Evolutionary conservation across 2,329 filamentous ascomycete species (phyloP), one percentile per base, ranked within the genome.

Genomic region (Penicillium decumbens): DNA sequence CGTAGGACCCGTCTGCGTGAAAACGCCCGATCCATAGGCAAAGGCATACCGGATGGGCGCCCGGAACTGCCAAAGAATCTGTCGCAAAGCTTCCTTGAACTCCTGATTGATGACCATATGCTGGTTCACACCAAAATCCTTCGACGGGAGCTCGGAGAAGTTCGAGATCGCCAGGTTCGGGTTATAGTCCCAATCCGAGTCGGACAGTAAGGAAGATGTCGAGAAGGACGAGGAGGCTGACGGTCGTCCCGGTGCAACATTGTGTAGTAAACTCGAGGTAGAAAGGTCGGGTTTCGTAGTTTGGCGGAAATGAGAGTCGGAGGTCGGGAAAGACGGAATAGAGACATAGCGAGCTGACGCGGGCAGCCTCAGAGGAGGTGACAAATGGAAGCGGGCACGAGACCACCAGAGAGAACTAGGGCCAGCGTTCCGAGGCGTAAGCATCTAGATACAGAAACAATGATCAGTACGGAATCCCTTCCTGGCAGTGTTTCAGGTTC

Each of bases 1-100:
- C 4, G 62, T 58, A 39, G 74, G 69, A 57, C 79, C 79, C 42
- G 75, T 75, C 68, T 98, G 93, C 0, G 91, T 84, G 65, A 98
- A 98, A 8, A 98, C 93, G 3, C 93, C 93, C 5, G 92, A 97
- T 20, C 93, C 93, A 66, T 98, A 98, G 1, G 93, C 93, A 69
- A 98, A 95, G 12, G 91, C 92, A 75, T 97, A 97, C 48, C 91
- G 84, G 58, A 98, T 95, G 0, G 93, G 92, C 0, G 93, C 92
- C 44, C 85, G 80, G 71, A 98, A 97, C 63, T 95, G 83, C 81
- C 90, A 93, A 20, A 96, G 76, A 56, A 97, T 88, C 62, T 90
- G 83, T 46, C 91, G 83, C 62, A 98, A 73, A 10, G 86, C 86
- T 70, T 96, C 88, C 65, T 95, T 96, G 71, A 97, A 93, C 68